A percentile compares a stretch with the other conserved stretches of the same genome.
Evolutionary conservation across 495 filamentous ascomycete genomes (phyloP).

Genomic region (Chaetomium cochliodes): DNA sequence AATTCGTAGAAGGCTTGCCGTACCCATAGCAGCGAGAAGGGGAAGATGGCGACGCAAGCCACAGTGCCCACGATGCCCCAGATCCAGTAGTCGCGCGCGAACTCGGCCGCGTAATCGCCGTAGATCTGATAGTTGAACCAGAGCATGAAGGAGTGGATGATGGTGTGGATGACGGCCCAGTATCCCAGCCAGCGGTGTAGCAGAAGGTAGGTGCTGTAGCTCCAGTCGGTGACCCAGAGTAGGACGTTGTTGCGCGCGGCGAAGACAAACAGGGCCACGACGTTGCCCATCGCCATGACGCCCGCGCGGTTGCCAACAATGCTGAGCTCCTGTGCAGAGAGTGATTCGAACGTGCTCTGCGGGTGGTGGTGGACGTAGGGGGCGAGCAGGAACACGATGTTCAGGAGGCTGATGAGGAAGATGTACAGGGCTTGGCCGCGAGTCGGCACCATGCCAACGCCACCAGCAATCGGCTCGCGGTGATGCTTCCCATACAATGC

Average conservation of each 20-base stretch:
- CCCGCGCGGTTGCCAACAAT: constrained; percentile 44
- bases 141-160: constrained; percentile 14
- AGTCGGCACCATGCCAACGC: constrained; percentile 34
- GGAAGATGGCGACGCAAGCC: constrained; percentile 12
- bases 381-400: constrained; percentile 35
- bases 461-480: constrained; percentile 19
- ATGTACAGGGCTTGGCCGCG: constrained; percentile 40
- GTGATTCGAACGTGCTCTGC: constrained; percentile 22
- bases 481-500: constrained; percentile 31
- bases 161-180: constrained; percentile 14
- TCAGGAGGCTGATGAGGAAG: constrained; percentile 34
- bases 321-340: constrained; percentile 18
- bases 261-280: constrained; percentile 41
- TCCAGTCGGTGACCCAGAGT: constrained; percentile 47
- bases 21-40: constrained; percentile 7
- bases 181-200: constrained; percentile 44
- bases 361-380: constrained; percentile 27
- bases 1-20: constrained; percentile 27
- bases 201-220: constrained; percentile 43
- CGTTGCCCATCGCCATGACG: constrained; percentile 34
- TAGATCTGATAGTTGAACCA: constrained; percentile 1
- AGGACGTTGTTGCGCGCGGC: constrained; percentile 47
- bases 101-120: constrained; percentile 28
- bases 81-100: constrained; percentile 27
- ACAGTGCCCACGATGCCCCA: constrained; percentile 25